phyloP scores from a whole-genome alignment of 257 asterid genomes.

The Gynochthodes officinalis region DNA sequence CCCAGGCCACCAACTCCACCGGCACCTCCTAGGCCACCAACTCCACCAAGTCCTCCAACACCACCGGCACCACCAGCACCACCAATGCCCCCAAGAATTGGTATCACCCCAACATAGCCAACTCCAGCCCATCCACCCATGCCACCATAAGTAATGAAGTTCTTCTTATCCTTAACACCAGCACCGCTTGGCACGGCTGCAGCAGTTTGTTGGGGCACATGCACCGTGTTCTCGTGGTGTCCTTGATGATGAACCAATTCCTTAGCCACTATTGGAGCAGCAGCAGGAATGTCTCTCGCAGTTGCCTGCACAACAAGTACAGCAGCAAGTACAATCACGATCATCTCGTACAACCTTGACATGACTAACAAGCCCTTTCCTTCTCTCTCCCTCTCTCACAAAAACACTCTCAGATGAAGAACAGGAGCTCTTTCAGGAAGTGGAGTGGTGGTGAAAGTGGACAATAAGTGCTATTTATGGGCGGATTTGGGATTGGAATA shows the following conservation, averaged over 20 bases:
- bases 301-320: slow-evolving; percentile 38
- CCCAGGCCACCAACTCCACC: slow-evolving; percentile 36
- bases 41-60: slow-evolving; percentile 38
- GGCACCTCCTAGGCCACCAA: slow-evolving; percentile 35
- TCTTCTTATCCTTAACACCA: slow-evolving; percentile 49
- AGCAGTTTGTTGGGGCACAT: slow-evolving; percentile 18
- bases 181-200: slow-evolving; percentile 28
- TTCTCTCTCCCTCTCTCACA: slow-evolving; percentile 4
- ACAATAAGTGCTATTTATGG: slow-evolving; percentile 39
- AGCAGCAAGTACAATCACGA: slow-evolving; percentile 29
- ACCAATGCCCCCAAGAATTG: slow-evolving; percentile 32
- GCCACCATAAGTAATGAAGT: slow-evolving; percentile 57
- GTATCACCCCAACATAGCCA: slow-evolving; percentile 51
- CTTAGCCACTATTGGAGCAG: slow-evolving; percentile 16
- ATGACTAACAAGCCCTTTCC: slow-evolving; percentile 23
- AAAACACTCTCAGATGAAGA: not conserved
- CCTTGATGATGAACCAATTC: not conserved
- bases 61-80: slow-evolving; percentile 40
- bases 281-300: slow-evolving; percentile 51
- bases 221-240: slow-evolving; percentile 13
- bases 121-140: slow-evolving; percentile 47
- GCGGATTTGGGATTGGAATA: slow-evolving; percentile 13
- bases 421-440: slow-evolving; percentile 11
- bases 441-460: slow-evolving; percentile 18
- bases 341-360: slow-evolving; percentile 40